These are phyloP conservation scores for Phlebiopsis gigantea DNA, from an alignment of 768 basidiomycete species.

Conservation along the genomic window DNA sequence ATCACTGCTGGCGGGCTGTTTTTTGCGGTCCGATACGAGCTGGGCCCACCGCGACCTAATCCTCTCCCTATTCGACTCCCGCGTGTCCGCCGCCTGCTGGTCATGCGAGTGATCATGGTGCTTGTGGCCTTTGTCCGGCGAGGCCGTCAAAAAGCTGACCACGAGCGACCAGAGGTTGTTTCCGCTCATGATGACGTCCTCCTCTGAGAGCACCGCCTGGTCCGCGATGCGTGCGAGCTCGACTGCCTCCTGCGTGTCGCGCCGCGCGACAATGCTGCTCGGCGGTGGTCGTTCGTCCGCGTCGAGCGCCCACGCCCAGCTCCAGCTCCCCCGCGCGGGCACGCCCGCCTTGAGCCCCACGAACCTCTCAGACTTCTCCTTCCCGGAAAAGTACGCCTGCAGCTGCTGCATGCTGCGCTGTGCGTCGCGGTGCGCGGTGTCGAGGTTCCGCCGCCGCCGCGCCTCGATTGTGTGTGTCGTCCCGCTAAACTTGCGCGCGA, in stretches of 20 bases:
- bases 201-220: conserved; percentile 52
- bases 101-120: neutral
- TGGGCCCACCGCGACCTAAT: conserved; percentile 18
- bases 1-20: neutral
- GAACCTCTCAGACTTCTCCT: too few species aligned
- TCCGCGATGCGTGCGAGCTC: conserved; percentile 72
- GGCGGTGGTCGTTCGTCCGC: conserved; percentile 82
- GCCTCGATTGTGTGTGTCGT: conserved; percentile 57
- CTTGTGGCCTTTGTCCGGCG: conserved; percentile 35
- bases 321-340: conserved; percentile 50
- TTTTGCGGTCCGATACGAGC: conserved; percentile 17
- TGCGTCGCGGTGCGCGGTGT: conserved; percentile 60
- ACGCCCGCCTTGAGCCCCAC: neutral
- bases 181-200: conserved; percentile 47
- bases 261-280: conserved; percentile 83
- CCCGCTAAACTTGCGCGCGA: conserved; percentile 63
- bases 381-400: conserved; percentile 32
- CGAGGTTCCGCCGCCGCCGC: conserved; percentile 57
- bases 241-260: conserved; percentile 80
- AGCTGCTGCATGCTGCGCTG: conserved; percentile 44
- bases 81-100: neutral
- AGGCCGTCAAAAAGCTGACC: conserved; percentile 55
- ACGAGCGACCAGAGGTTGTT: conserved; percentile 72
- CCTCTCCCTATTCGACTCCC: conserved; percentile 13
- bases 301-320: conserved; percentile 84